A percentile compares a stretch with the other conserved stretches of the same genome.
Conservation (phyloP, 2,329 filamentous ascomycete genomes). For the Colletotrichum higginsianum region DNA sequence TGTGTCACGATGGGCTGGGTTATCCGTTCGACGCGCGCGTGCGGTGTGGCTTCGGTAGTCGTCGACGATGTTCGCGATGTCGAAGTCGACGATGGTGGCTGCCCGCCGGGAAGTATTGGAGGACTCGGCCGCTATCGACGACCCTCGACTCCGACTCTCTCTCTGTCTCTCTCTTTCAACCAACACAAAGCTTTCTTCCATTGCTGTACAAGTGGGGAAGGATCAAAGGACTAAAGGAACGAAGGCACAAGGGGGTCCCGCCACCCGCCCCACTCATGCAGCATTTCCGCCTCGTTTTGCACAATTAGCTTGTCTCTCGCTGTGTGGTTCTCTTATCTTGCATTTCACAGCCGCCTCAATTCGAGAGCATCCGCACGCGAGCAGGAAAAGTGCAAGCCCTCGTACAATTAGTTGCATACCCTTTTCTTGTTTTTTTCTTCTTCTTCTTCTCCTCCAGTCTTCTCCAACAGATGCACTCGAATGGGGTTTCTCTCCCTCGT, state of each 20-base stretch:
- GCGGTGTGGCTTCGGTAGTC: neutral
- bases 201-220: neutral
- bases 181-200: neutral
- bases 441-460: too few relatives aligned
- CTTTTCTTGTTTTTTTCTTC: too few relatives aligned
- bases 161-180: too few relatives aligned
- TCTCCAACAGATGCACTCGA: neutral
- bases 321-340: constrained; percentile 12
- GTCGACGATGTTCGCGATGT: neutral
- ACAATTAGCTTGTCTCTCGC: constrained; percentile 10
- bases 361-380: neutral
- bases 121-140: neutral
- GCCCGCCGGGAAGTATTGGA: too few relatives aligned
- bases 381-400: neutral
- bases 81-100: neutral
- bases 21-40: too few relatives aligned
- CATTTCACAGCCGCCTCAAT: neutral
- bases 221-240: neutral
- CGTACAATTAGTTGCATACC: too few relatives aligned
- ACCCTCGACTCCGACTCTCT: neutral
- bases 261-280: constrained; percentile 4
- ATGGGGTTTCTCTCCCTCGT: neutral
- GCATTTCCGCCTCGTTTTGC: constrained; percentile 6
- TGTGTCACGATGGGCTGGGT: too few relatives aligned
- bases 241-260: neutral